These are phyloP conservation scores for Candida ficus DNA, from an alignment of 805 yeast genomes.

Conservation along the genomic window DNA sequence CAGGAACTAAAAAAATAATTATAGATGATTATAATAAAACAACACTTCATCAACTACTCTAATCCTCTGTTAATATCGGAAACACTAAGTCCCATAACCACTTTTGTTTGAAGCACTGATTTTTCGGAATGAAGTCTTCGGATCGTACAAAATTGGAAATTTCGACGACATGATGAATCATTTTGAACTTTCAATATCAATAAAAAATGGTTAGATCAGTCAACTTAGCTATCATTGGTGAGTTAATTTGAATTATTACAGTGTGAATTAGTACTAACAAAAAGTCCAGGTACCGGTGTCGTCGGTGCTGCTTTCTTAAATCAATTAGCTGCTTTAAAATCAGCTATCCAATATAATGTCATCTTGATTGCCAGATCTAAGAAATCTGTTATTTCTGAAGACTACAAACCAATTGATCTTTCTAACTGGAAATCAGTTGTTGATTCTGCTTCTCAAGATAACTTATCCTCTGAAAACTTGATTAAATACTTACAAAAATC, in stretches of 20 bases:
- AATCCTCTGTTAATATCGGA: too few relatives aligned
- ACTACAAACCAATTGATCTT: slow-evolving; percentile 68
- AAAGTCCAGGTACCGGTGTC: slow-evolving; percentile 81
- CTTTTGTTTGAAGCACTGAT: background rate
- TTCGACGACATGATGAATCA: too few relatives aligned
- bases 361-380: slow-evolving; percentile 73
- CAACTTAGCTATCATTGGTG: slow-evolving; percentile 68
- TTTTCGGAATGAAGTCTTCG: too few relatives aligned
- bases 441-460: slow-evolving; percentile 36
- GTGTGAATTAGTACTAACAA: too few relatives aligned
- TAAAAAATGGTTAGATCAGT: slow-evolving; percentile 44
- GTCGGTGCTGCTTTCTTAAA: slow-evolving; percentile 89
- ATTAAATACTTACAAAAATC: slow-evolving; percentile 59
- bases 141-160: background rate
- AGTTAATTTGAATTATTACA: too few relatives aligned
- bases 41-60: too few relatives aligned
- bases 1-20: too few relatives aligned
- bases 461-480: slow-evolving; percentile 54
- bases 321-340: slow-evolving; percentile 63
- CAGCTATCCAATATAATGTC: slow-evolving; percentile 65
- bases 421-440: slow-evolving; percentile 49
- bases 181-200: background rate
- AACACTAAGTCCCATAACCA: too few relatives aligned
- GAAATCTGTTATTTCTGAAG: slow-evolving; percentile 61
- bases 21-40: too few relatives aligned